A percentile compares a stretch with the other conserved stretches of the same genome.
Evolutionary conservation across 164 flowering plant genomes (phyloP).

Genomic region (Platanus orientalis): DNA sequence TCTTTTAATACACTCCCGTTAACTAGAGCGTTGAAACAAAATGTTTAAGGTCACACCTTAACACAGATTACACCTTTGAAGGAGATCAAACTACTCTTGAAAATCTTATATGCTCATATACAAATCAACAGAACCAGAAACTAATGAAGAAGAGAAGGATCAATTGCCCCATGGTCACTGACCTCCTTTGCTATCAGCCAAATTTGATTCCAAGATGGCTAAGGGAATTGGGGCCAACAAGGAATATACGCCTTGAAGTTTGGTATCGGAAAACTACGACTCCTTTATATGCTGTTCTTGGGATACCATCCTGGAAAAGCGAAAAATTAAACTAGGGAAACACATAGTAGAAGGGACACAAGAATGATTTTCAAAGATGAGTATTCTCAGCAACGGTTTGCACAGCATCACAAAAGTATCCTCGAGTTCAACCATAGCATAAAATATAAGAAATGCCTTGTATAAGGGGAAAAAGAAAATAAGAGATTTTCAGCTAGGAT

Average conservation of each 20-base stretch:
- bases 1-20: background rate
- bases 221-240: conserved; percentile 78
- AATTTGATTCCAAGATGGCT: conserved; percentile 60
- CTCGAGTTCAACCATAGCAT: no score
- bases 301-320: conserved; percentile 76
- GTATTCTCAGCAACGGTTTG: no score
- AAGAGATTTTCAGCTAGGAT: no score
- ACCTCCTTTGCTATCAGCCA: conserved; percentile 31
- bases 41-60: no score
- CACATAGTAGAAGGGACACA: no score
- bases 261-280: conserved; percentile 79
- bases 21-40: background rate
- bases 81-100: background rate
- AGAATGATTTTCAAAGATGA: no score
- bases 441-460: no score
- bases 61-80: no score
- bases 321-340: background rate
- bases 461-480: no score
- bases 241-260: conserved; percentile 64
- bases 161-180: conserved; percentile 1
- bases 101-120: background rate
- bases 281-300: conserved; percentile 92
- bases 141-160: conserved; percentile 6
- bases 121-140: background rate
- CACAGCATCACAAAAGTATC: no score